These are phyloP conservation scores for Mucor mucedo DNA, from an alignment of 371 early-diverging fungal species.

Conservation along the genomic window DNA sequence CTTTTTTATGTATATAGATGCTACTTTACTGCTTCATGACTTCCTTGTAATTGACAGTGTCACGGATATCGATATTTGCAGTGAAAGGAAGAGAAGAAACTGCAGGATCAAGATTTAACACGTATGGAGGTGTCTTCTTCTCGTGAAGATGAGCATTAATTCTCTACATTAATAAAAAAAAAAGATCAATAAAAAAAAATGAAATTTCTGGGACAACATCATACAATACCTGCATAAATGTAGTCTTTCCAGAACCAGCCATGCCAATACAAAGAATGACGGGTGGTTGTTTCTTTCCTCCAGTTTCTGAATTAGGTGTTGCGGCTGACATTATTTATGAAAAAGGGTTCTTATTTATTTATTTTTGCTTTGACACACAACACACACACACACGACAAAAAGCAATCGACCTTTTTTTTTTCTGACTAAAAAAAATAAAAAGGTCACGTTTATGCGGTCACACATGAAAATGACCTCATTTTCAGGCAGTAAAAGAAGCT, in stretches of 20 bases:
- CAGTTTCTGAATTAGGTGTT: neutral
- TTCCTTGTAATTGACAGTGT: constrained; percentile 98
- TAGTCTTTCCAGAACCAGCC: constrained; percentile 99
- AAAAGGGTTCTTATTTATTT: neutral
- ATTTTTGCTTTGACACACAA: neutral
- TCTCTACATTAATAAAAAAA: constrained; percentile 56
- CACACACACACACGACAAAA: neutral
- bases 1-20: neutral
- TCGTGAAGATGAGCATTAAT: constrained; percentile 87
- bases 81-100: constrained; percentile 91
- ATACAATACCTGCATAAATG: constrained; percentile 90
- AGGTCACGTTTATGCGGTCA: too few species aligned
- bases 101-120: constrained; percentile 99
- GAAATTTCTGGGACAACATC: too few species aligned
- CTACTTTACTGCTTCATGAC: constrained; percentile 94
- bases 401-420: neutral
- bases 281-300: constrained; percentile 64
- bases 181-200: too few species aligned
- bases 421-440: neutral
- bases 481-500: too few species aligned
- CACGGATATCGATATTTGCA: constrained; percentile 98
- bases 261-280: constrained; percentile 94
- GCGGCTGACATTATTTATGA: neutral
- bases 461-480: too few species aligned
- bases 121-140: constrained; percentile 81